Conservation (phyloP, 306 rosid genomes). For the Cucurbita moschata region DNA sequence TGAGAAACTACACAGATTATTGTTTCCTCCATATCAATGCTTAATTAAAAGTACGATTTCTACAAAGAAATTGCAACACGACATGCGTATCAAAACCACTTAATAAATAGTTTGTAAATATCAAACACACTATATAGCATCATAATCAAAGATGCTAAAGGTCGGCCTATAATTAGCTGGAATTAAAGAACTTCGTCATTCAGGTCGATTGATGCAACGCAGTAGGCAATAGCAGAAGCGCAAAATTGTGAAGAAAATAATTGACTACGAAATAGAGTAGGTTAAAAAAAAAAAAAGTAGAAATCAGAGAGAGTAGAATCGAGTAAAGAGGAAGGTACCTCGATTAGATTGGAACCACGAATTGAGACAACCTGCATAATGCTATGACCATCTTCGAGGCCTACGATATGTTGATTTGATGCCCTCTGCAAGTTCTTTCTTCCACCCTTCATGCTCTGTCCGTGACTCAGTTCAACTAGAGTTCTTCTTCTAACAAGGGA, state of each 20-base stretch:
- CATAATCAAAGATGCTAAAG: neutral
- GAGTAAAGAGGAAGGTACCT: conserved; percentile 25
- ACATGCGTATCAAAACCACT: neutral
- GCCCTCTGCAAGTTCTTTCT: conserved; percentile 83
- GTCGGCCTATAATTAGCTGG: neutral
- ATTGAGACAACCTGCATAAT: conserved; percentile 66
- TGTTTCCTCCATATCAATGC: neutral
- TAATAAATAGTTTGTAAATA: neutral
- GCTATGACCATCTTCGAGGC: conserved; percentile 42
- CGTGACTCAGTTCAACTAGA: neutral
- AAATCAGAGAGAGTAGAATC: neutral
- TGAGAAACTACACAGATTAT: neutral
- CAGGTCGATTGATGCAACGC: neutral
- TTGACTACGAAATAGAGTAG: no score
- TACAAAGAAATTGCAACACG: neutral
- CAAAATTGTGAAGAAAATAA: neutral
- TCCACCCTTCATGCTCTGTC: conserved; percentile 55
- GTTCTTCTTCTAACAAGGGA: neutral
- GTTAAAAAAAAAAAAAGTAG: no score
- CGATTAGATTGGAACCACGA: conserved; percentile 75
- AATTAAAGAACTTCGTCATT: neutral
- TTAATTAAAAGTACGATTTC: neutral
- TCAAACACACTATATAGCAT: neutral
- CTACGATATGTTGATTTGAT: conserved; percentile 27
- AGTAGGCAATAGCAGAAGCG: neutral